phyloP scores from a whole-genome alignment of 768 basidiomycete species.

The Leucosporidium yakuticum region DNA sequence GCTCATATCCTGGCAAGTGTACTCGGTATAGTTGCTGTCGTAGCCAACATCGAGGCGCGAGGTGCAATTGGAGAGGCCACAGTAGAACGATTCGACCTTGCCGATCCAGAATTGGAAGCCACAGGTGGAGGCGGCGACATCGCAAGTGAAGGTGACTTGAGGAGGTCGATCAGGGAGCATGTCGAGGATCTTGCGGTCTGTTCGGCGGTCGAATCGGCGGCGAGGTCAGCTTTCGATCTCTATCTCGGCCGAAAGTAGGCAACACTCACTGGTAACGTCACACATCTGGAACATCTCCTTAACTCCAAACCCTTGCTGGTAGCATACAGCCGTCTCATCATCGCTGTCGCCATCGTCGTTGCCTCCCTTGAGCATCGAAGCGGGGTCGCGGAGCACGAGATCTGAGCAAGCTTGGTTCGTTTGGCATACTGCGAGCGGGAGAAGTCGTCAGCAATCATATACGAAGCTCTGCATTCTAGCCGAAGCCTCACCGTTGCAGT shows the following conservation, averaged over 20 bases:
- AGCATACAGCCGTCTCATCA: constrained; percentile 76
- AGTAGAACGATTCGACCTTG: constrained; percentile 91
- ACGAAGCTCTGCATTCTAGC: background rate
- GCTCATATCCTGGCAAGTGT: constrained; percentile 73
- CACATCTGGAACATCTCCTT: constrained; percentile 96
- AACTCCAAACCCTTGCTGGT: constrained; percentile 87
- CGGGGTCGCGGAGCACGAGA: constrained; percentile 54
- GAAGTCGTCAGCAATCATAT: background rate
- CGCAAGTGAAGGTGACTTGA: constrained; percentile 94
- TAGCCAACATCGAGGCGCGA: constrained; percentile 52
- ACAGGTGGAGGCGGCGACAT: constrained; percentile 58
- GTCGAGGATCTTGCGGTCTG: constrained; percentile 92
- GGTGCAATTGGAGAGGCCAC: constrained; percentile 67
- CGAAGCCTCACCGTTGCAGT: constrained; percentile 76
- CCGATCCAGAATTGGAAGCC: constrained; percentile 99
- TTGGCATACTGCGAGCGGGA: constrained; percentile 64
- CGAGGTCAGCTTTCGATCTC: background rate
- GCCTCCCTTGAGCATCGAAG: constrained; percentile 30
- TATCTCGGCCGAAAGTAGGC: background rate
- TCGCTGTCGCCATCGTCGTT: constrained; percentile 63
- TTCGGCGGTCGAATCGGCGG: background rate
- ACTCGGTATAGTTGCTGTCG: constrained; percentile 65
- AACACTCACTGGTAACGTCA: constrained; percentile 81
- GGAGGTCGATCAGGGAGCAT: constrained; percentile 84
- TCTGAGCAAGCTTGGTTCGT: constrained; percentile 69